Evolutionary conservation across 1,284 basidiomycete genomes (phyloP), one percentile per base, ranked within the genome.

Genomic region (Peniophora sp.): DNA sequence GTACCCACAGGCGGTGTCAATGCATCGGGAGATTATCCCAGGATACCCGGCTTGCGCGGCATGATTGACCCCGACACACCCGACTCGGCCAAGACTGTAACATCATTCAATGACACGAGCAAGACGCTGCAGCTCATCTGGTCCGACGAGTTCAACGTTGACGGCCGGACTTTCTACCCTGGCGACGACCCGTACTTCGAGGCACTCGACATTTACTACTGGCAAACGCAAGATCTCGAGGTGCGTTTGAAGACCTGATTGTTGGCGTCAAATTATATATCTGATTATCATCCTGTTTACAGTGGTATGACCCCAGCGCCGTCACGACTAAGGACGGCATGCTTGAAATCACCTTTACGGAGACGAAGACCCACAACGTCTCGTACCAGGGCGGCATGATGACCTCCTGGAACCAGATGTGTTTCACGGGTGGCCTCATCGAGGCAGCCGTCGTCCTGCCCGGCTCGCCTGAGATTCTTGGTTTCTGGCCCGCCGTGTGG

Each of bases 361-460:
- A 79, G 56, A 83, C 82, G 60, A 59, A 71, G 44, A 85, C 73
- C 36, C 85, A 97, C 65, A 80, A 77, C 50, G 73, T 97, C 54
- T 69, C 89, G 59, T 96, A 85, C 63, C 74, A 83, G 55, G 81
- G 88, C 24, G 87, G 82, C 0, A 73, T 84, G 73, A 68, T 91
- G 60, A 71, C 82, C 22, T 77, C 77, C 10, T 92, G 91, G 91
- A 93, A 93, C 66, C 92, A 97, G 66, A 89, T 97, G 61, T 97
- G 95, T 68, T 97, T 97, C 69, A 93, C 89, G 1, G 91, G 92
- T 34, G 90, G 90, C 19, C 70, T 89, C 53, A 68, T 92, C 46
- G 78, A 85, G 59, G 76, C 78, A 3, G 75, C 78, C 5, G 82
- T 94, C n/a, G 79, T 77, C n/a, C 70, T 97, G 8, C 95, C 96